A percentile compares a stretch with the other conserved stretches of the same genome.
These are phyloP conservation scores for Falciphora oryzae DNA, from an alignment of 2,329 filamentous ascomycete species.

Conservation along the genomic window DNA sequence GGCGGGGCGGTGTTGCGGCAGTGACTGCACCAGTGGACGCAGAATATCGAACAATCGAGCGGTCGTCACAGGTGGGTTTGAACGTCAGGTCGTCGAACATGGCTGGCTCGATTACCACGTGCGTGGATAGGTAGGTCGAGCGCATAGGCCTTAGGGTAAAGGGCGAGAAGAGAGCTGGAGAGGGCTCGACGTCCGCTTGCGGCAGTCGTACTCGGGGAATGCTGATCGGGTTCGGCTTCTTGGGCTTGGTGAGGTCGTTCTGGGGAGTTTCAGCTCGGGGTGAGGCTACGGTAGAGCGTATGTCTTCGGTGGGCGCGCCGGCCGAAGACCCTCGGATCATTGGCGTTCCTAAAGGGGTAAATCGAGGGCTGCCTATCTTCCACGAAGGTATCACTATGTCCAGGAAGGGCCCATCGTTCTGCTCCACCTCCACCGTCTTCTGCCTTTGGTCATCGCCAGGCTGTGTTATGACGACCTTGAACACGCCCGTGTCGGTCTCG, in stretches of 20 bases:
- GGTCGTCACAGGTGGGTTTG: constrained; percentile 73
- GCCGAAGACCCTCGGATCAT: constrained; percentile 77
- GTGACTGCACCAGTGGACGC: constrained; percentile 65
- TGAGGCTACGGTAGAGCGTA: constrained; percentile 57
- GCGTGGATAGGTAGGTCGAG: constrained; percentile 43
- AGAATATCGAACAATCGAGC: constrained; percentile 76
- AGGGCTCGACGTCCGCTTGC: constrained; percentile 21
- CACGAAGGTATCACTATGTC: constrained; percentile 79
- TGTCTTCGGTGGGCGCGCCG: constrained; percentile 63
- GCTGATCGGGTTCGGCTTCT: constrained; percentile 31
- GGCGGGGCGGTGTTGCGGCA: constrained; percentile 82
- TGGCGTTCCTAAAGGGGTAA: constrained; percentile 70
- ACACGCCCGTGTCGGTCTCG: constrained; percentile 58
- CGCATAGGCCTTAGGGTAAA: constrained; percentile 35
- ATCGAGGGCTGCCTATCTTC: constrained; percentile 74
- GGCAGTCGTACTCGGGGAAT: constrained; percentile 30
- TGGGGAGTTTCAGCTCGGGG: constrained; percentile 33
- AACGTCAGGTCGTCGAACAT: constrained; percentile 80
- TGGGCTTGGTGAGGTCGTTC: constrained; percentile 28
- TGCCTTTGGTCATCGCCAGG: constrained; percentile 54
- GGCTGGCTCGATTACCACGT: constrained; percentile 56
- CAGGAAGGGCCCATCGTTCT: constrained; percentile 45
- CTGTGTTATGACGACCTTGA: constrained; percentile 76
- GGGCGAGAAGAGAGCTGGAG: constrained; percentile 29
- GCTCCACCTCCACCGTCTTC: constrained; percentile 56